A percentile compares a stretch with the other conserved stretches of the same genome.
phyloP scores from a whole-genome alignment of 2,329 filamentous ascomycete genomes.

The Elsinoe perseae region DNA sequence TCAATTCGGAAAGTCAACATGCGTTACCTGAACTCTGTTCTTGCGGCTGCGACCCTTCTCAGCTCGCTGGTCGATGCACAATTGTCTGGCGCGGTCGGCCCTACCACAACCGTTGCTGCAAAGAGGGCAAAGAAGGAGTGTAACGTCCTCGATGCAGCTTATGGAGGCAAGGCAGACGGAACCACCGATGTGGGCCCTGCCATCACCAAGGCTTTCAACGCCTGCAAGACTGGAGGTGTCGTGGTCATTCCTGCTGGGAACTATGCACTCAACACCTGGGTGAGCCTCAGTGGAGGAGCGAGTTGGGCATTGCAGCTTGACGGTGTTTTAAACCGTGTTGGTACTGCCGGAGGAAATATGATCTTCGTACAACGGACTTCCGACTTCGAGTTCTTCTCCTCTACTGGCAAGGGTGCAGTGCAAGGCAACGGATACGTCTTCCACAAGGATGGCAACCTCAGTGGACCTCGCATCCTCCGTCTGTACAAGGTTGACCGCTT shows the following conservation, averaged over 20 bases:
- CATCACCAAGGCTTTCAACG: conserved; percentile 42
- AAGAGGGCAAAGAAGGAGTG: conserved; percentile 46
- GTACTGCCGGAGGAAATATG: conserved; percentile 46
- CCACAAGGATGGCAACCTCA: conserved; percentile 34
- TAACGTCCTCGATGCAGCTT: conserved; percentile 40
- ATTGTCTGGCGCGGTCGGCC: conserved; percentile 39
- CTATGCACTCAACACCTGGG: conserved; percentile 46
- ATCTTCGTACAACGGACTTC: conserved; percentile 43
- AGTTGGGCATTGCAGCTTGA: conserved; percentile 47
- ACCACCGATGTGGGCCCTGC: conserved; percentile 46
- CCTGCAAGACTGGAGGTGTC: conserved; percentile 45
- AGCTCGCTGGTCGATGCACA: conserved; percentile 26
- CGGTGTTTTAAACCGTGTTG: conserved; percentile 47
- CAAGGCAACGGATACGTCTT: conserved; percentile 47
- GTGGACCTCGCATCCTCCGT: conserved; percentile 41
- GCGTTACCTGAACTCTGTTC: conserved; percentile 16
- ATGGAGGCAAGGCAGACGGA: conserved; percentile 46
- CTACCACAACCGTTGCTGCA: conserved; percentile 34
- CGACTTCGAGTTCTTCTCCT: conserved; percentile 50
- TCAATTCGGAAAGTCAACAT: conserved; percentile 12
- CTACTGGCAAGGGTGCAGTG: conserved; percentile 44
- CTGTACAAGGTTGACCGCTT: conserved; percentile 41
- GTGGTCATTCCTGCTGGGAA: conserved; percentile 45
- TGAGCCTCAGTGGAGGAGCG: conserved; percentile 40
- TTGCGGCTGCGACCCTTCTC: conserved; percentile 22